Base-by-base conservation (phyloP, 139 green algal species). In the Chlorella ohadii region DNA sequence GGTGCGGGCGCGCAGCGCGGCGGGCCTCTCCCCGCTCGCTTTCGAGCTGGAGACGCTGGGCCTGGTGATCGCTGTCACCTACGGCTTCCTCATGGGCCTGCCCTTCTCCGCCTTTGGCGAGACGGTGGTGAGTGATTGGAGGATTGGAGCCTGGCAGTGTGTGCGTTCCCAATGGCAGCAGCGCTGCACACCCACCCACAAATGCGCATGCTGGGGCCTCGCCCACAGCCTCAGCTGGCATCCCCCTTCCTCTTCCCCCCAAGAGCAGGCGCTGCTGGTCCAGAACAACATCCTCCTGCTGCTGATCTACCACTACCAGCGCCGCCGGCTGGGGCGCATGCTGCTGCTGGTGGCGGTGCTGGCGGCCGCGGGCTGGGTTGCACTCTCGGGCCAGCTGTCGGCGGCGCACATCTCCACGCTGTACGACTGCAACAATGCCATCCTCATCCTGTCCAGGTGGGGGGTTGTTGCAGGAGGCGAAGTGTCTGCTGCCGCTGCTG, bases 101-200 rank as follows among this genome's bases (percentile, higher is more conserved):
- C 89, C 94, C 13, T 94, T 98, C 86, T 96, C 79, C 72, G 85
- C 93, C 23, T 98, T 93, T 86, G 94, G 94, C 39, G 94, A 98
- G 79, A 90, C 90, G n/a, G 78, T 89, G 51, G 85, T 93, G 78
- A 72, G 85, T 81, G 28, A 51, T 12, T 0, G 27, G 71, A 2
- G 12, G 0, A 9, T 12, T 51, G 73, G 31, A 1, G 3, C 25
- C 13, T 23, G 25, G 20, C n/a, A 61, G 23, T 17, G 4, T 28
- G 22, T 56, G 34, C n/a, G n/a, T n/a, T n/a, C n/a, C n/a, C n/a
- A n/a, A n/a, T n/a, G n/a, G n/a, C n/a, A n/a, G n/a, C n/a, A n/a
- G n/a, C n/a, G n/a, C n/a, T n/a, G n/a, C n/a, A n/a, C n/a, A n/a
- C n/a, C n/a, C n/a, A n/a, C n/a, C n/a, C n/a, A n/a, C n/a, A n/a